Base-by-base conservation (phyloP, 495 filamentous ascomycete species). In the Penicillium lividum region DNA sequence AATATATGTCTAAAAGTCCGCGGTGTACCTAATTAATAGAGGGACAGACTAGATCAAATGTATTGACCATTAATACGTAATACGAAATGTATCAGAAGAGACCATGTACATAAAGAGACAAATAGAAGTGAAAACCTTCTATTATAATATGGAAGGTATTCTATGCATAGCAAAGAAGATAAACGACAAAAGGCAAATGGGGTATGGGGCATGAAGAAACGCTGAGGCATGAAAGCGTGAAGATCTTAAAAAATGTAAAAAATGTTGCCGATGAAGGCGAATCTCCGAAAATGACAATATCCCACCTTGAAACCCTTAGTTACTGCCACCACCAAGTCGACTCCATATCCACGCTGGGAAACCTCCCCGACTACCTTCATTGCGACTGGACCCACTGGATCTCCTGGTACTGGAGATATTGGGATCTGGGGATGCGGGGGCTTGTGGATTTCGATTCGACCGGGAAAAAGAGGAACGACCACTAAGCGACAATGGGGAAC, bases 261-360 rank as follows among this genome's bases (percentile, higher is more conserved):
- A 22, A 22, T 22, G 22, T 2, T 22, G 22, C 22, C 22, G 22
- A 22, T 22, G 22, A 22, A 22, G 1, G 22, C 22, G 22, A 22
- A 22, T 22, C 22, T 22, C 22, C 22, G 22, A 22, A 22, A 22
- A 22, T 22, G 22, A 22, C 22, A 22, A 2, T 2, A 1, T 22
- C 22, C 1, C 22, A 22, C 22, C 22, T 22, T 1, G 22, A 22
- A 22, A 33, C 31, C 7, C 51, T 30, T 42, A 53, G 36, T 30
- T 42, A 28, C 13, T 53, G 40, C 67, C 57, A 47, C 73, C 70
- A 16, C 73, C 70, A 57, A 80, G 67, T 22, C 68, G 72, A 52
- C 66, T 76, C 60, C 70, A 69, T 15, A 80, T 54, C 75, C 75
- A 80, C 25, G 62, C 63, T 0, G 70, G 59, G 30, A 75, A 48